phyloP scores from a whole-genome alignment of 2,329 filamentous ascomycete genomes.

The Arthrobotrys entomopaga region DNA sequence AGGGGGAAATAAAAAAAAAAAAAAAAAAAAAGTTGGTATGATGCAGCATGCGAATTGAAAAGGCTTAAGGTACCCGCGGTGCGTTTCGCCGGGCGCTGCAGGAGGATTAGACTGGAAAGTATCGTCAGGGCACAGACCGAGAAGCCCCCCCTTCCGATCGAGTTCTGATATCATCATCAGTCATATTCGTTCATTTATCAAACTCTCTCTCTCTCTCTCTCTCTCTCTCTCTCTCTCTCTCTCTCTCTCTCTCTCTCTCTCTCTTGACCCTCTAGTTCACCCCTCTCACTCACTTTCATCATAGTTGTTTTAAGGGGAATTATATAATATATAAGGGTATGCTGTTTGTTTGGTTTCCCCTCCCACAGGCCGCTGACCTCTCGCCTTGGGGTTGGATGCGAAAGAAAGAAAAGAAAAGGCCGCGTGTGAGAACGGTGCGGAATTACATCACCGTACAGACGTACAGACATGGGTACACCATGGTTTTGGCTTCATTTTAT shows the following conservation, averaged over 20 bases:
- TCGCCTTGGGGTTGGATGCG: conserved; percentile 1
- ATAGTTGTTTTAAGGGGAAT: conserved; percentile 6
- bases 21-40: not conserved
- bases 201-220: no score
- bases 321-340: no score
- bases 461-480: not conserved
- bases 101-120: conserved; percentile 14
- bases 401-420: no score
- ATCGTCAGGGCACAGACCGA: conserved; percentile 11
- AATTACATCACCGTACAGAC: conserved; percentile 15
- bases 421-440: conserved; percentile 3
- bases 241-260: no score
- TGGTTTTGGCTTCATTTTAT: no score
- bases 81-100: conserved; percentile 18
- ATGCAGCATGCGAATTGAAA: no score
- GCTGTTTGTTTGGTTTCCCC: not conserved
- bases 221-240: no score
- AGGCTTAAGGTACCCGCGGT: not conserved
- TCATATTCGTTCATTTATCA: no score
- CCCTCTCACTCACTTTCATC: no score
- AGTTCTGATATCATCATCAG: no score
- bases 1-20: not conserved
- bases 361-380: not conserved
- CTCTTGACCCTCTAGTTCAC: no score
- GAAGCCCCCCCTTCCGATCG: no score